phyloP scores from a whole-genome alignment of 1,284 basidiomycete genomes.

The Microbotryum scabiosae region DNA sequence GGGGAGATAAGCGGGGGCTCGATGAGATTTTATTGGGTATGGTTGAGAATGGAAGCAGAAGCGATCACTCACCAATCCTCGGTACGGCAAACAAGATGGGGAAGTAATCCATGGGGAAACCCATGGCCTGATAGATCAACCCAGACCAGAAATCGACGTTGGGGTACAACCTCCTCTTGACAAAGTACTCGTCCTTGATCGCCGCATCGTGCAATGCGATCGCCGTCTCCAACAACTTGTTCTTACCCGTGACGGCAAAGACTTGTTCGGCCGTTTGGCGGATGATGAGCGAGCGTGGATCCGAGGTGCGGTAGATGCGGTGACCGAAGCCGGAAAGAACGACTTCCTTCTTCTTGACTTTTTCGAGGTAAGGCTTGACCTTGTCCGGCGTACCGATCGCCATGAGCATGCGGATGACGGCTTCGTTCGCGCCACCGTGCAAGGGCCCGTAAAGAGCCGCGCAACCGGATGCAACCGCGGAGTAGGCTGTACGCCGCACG shows the following conservation, averaged over 20 bases:
- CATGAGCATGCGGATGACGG: slow-evolving; percentile 76
- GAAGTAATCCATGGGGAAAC: slow-evolving; percentile 82
- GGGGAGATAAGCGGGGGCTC: slow-evolving; percentile 57
- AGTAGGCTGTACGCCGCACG: slow-evolving; percentile 51
- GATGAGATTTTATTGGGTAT: slow-evolving; percentile 40
- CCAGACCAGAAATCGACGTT: slow-evolving; percentile 44
- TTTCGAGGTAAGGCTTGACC: slow-evolving; percentile 60
- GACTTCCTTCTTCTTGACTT: slow-evolving; percentile 74
- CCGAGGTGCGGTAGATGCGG: slow-evolving; percentile 42
- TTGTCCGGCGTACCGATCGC: slow-evolving; percentile 69
- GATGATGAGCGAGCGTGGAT: slow-evolving; percentile 78
- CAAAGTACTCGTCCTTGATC: slow-evolving; percentile 78
- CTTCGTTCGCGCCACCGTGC: slow-evolving; percentile 48
- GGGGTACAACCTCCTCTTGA: slow-evolving; percentile 47
- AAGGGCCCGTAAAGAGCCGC: slow-evolving; percentile 59
- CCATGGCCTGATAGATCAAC: slow-evolving; percentile 78
- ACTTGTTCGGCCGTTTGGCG: slow-evolving; percentile 46
- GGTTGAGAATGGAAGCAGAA: slow-evolving; percentile 54
- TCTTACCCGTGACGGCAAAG: slow-evolving; percentile 58
- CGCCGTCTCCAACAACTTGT: slow-evolving; percentile 72
- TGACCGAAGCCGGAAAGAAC: slow-evolving; percentile 52
- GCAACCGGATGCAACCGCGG: slow-evolving; percentile 70
- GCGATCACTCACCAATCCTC: slow-evolving; percentile 52
- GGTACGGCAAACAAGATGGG: slow-evolving; percentile 82
- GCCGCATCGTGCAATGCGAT: slow-evolving; percentile 78